Percentiles rank a stretch among this genome's conserved stretches.
phyloP scores from a whole-genome alignment of 2,329 filamentous ascomycete genomes.

The Fusarium austroafricanum region DNA sequence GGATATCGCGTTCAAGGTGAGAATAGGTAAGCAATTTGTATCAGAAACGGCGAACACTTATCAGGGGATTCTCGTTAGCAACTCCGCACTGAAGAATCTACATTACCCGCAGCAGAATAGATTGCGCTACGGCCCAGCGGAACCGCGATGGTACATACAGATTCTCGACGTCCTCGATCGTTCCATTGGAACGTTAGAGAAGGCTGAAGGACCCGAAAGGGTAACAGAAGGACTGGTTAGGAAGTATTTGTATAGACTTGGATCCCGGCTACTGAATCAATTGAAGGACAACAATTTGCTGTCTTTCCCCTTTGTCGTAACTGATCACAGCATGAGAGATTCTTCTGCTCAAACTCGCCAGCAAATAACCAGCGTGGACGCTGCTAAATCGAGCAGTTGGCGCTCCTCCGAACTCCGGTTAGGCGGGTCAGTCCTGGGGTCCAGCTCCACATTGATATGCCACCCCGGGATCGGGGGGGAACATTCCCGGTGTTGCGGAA shows the following conservation, averaged over 20 bases:
- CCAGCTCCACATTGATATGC: slow-evolving; percentile 28
- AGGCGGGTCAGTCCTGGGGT: slow-evolving; percentile 37
- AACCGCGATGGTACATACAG: slow-evolving; percentile 34
- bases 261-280: neutral
- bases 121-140: slow-evolving; percentile 46
- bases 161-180: slow-evolving; percentile 8
- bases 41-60: neutral
- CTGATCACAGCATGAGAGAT: neutral
- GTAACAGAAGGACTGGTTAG: slow-evolving; percentile 15
- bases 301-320: neutral
- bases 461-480: slow-evolving; percentile 42
- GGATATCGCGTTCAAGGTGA: slow-evolving; percentile 21
- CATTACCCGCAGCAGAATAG: slow-evolving; percentile 7
- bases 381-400: slow-evolving; percentile 32
- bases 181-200: slow-evolving; percentile 17
- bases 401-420: slow-evolving; percentile 43
- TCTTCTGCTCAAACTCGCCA: slow-evolving; percentile 9
- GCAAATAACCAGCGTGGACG: slow-evolving; percentile 25
- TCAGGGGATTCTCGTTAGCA: slow-evolving; percentile 5
- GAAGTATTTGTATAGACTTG: neutral
- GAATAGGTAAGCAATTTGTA: slow-evolving; percentile 15
- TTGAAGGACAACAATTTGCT: neutral
- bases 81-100: neutral
- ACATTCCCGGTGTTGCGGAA: slow-evolving; percentile 39
- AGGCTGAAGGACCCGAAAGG: slow-evolving; percentile 28